Evolutionary conservation across 2,329 filamentous ascomycete species (phyloP).

Genomic region (Cytospora piceae): DNA sequence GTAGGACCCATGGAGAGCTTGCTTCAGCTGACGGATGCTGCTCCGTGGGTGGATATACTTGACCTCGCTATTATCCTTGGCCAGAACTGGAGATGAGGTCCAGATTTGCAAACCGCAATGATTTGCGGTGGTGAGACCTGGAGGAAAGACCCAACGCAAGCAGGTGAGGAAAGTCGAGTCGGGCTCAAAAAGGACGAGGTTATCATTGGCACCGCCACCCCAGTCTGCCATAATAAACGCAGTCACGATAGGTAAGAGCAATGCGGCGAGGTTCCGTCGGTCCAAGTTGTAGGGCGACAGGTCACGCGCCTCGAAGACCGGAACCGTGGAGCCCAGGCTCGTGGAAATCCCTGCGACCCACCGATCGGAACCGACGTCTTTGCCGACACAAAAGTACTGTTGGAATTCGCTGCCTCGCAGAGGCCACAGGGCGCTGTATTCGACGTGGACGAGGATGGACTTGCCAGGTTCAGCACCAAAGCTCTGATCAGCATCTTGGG

Average conservation of each 20-base stretch:
- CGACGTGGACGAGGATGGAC: conserved; percentile 37
- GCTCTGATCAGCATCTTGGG: not conserved
- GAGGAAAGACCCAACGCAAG: not conserved
- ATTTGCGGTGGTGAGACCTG: conserved; percentile 5
- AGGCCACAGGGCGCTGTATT: conserved; percentile 43
- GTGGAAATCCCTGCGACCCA: not conserved
- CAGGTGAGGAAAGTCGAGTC: not conserved
- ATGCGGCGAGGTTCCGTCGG: not conserved
- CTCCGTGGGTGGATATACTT: conserved; percentile 19
- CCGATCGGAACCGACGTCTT: conserved; percentile 33
- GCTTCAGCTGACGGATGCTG: conserved; percentile 36
- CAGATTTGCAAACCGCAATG: conserved; percentile 32
- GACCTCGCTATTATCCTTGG: not conserved
- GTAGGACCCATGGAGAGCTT: conserved; percentile 33
- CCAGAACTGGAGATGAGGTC: conserved; percentile 31
- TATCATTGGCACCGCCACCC: too few relatives aligned
- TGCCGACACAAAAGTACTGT: conserved; percentile 42
- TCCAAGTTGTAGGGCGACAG: not conserved
- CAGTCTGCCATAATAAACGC: not conserved
- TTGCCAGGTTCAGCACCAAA: not conserved
- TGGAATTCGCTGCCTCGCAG: conserved; percentile 33
- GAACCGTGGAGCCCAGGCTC: not conserved
- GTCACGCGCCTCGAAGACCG: not conserved
- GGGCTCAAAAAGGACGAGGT: conserved; percentile 40
- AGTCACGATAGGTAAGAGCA: conserved; percentile 1